Evolutionary conservation across 768 basidiomycete genomes (phyloP).

Genomic region (Trametes villosa): DNA sequence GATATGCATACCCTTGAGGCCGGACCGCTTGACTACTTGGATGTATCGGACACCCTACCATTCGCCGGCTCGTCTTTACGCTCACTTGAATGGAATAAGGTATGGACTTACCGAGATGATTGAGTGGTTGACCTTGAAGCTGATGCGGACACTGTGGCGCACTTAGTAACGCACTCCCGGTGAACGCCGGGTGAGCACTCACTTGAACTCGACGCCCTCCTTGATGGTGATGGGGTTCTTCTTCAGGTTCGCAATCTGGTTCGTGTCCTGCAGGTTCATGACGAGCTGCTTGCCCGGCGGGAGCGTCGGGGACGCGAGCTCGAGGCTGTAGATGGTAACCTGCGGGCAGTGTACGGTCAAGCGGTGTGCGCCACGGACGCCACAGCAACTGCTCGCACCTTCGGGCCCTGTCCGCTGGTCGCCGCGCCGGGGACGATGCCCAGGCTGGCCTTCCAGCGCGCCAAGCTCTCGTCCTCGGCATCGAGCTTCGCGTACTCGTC

Average conservation of each 20-base stretch:
- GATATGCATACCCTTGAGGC: conserved; percentile 61
- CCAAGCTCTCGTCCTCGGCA: conserved; percentile 89
- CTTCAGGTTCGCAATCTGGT: conserved; percentile 59
- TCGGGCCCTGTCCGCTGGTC: conserved; percentile 56
- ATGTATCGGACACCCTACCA: conserved; percentile 79
- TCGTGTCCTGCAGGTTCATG: conserved; percentile 65
- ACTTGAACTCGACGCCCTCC: conserved; percentile 92
- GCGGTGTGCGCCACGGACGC: conserved; percentile 3
- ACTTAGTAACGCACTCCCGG: not conserved
- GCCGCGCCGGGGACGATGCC: conserved; percentile 69
- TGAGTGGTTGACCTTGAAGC: conserved; percentile 86
- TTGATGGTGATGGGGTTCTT: conserved; percentile 81
- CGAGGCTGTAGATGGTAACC: conserved; percentile 77
- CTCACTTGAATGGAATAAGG: not conserved
- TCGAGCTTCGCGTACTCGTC: conserved; percentile 88
- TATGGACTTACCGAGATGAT: conserved; percentile 71
- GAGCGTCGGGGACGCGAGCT: conserved; percentile 78
- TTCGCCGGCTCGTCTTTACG: conserved; percentile 14
- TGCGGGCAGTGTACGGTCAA: conserved; percentile 33
- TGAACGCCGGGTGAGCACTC: conserved; percentile 26
- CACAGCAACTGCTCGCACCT: too few species aligned
- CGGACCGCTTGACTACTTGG: conserved; percentile 84
- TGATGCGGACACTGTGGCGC: conserved; percentile 68
- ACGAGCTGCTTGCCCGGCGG: conserved; percentile 59
- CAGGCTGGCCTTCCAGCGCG: conserved; percentile 94